phyloP scores from a whole-genome alignment of 176 grass and related monocot genomes.

The Zea luxurians region DNA sequence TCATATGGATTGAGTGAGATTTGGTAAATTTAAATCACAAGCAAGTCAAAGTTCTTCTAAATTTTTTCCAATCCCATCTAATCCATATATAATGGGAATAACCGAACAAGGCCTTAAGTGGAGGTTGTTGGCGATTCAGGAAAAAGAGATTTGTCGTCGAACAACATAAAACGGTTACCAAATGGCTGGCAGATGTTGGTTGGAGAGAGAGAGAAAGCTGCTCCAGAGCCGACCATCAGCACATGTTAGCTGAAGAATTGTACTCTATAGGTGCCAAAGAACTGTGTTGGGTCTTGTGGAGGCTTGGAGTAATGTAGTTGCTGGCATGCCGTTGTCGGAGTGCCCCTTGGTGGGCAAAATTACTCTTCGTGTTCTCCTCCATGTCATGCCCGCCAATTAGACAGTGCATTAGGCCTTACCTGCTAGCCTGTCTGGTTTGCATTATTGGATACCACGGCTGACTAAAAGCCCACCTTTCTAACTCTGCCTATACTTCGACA shows the following conservation, averaged over 20 bases:
- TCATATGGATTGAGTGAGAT: too few species aligned
- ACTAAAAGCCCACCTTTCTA: not conserved
- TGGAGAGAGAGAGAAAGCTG: not conserved
- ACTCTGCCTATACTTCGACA: too few species aligned
- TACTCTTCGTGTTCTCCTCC: not conserved
- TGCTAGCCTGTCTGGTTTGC: conserved; percentile 33
- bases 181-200: conserved; percentile 31
- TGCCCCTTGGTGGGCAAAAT: conserved; percentile 36
- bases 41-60: too few species aligned
- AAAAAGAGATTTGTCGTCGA: not conserved
- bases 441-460: conserved; percentile 41
- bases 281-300: conserved; percentile 22
- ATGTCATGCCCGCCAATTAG: conserved; percentile 32
- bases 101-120: too few species aligned
- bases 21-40: too few species aligned
- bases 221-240: conserved; percentile 15
- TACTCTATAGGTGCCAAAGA: not conserved
- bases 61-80: too few species aligned
- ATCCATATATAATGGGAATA: too few species aligned
- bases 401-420: conserved; percentile 52
- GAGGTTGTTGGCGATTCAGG: conserved; percentile 29
- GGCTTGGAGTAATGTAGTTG: not conserved
- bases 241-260: conserved; percentile 1
- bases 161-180: conserved; percentile 9
- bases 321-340: conserved; percentile 34